These are phyloP conservation scores for Sextonia rubra DNA, from an alignment of 164 flowering plant species.

Conservation along the genomic window DNA sequence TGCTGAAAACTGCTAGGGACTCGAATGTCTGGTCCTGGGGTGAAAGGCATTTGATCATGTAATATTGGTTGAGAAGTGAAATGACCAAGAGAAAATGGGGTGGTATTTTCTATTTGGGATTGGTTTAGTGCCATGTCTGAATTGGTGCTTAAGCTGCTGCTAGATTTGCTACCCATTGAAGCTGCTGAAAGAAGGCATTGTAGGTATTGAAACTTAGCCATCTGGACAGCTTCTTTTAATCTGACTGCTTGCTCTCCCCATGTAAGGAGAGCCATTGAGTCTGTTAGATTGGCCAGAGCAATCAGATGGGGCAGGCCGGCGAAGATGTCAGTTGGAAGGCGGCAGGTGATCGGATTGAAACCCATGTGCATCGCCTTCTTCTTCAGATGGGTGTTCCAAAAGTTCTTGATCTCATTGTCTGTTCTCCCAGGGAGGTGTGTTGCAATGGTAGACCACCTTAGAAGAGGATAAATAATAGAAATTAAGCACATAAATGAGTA, in stretches of 20 bases:
- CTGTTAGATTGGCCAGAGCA: conserved; percentile 3
- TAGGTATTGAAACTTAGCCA: conserved; percentile 50
- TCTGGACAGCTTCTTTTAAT: conserved; percentile 54
- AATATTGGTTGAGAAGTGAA: conserved; percentile 25
- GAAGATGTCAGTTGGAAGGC: conserved; percentile 7
- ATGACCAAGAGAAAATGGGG: background rate
- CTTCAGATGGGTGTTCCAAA: conserved; percentile 16
- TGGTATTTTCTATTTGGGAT: conserved; percentile 13
- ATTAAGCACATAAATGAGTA: conserved; percentile 4
- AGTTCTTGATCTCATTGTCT: conserved; percentile 10
- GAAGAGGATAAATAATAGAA: background rate
- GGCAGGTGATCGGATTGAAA: conserved; percentile 10
- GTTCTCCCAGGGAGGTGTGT: conserved; percentile 13
- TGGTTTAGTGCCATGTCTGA: conserved; percentile 26
- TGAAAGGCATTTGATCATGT: conserved; percentile 20
- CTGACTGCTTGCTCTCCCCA: conserved; percentile 50
- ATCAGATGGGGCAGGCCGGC: background rate
- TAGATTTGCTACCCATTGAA: conserved; percentile 6
- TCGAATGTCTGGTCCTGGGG: conserved; percentile 28
- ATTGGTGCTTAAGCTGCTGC: conserved; percentile 12
- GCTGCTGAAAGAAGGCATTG: conserved; percentile 50
- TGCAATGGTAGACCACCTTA: conserved; percentile 15
- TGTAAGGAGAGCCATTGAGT: background rate
- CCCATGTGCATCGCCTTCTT: conserved; percentile 12
- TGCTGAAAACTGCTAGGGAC: conserved; percentile 31